Percentiles rank a stretch among this genome's conserved stretches.
Evolutionary conservation across 1,284 basidiomycete species (phyloP).

Genomic region (Wolfiporia cocos): DNA sequence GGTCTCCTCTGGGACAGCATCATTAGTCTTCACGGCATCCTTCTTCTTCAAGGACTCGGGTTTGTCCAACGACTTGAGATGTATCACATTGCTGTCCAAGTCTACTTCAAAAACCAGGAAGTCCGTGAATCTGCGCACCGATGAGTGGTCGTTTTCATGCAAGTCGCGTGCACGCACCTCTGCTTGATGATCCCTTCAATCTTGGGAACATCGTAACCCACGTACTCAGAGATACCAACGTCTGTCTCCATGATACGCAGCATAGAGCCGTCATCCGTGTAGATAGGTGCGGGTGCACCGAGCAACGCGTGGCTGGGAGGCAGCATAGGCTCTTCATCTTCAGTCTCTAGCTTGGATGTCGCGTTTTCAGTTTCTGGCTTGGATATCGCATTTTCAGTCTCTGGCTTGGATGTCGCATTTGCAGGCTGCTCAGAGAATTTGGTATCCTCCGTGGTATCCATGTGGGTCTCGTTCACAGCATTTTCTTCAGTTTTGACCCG

Average conservation of each 20-base stretch:
- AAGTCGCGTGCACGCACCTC: conserved; percentile 57
- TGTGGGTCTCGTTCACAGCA: conserved; percentile 13
- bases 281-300: conserved; percentile 45
- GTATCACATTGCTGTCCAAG: conserved; percentile 70
- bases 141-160: conserved; percentile 1
- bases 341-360: too few species aligned
- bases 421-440: background rate
- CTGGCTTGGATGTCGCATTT: too few species aligned
- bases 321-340: conserved; percentile 41
- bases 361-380: too few species aligned
- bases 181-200: conserved; percentile 94
- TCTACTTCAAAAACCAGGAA: conserved; percentile 91
- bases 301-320: conserved; percentile 70
- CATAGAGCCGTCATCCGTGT: conserved; percentile 40
- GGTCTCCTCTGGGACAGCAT: background rate
- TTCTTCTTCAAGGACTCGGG: conserved; percentile 48
- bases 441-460: conserved; percentile 8
- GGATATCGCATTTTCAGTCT: too few species aligned
- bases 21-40: conserved; percentile 6
- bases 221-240: conserved; percentile 90
- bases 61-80: conserved; percentile 70
- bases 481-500: conserved; percentile 42
- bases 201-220: conserved; percentile 61
- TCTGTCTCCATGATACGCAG: conserved; percentile 70
- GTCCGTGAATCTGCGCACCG: conserved; percentile 91